A percentile compares a stretch with the other conserved stretches of the same genome.
These are phyloP conservation scores for Colletotrichum gloeosporioides DNA, from an alignment of 2,329 filamentous ascomycete species.

Conservation along the genomic window DNA sequence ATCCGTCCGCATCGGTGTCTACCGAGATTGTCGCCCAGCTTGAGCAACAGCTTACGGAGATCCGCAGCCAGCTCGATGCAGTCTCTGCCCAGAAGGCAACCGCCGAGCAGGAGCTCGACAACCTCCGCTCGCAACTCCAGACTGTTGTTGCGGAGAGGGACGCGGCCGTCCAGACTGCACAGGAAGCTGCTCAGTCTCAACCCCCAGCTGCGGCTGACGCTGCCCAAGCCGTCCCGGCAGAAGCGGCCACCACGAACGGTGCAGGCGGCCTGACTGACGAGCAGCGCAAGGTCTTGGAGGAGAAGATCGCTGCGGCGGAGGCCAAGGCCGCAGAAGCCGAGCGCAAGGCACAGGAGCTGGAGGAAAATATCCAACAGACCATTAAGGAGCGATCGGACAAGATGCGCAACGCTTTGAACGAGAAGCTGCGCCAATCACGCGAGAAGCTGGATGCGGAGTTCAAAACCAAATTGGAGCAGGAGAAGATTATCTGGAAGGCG, in stretches of 20 bases:
- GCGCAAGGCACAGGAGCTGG: slow-evolving; percentile 66
- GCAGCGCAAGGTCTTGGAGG: slow-evolving; percentile 66
- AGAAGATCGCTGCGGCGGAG: slow-evolving; percentile 61
- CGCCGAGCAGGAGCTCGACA: slow-evolving; percentile 67
- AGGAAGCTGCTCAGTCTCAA: slow-evolving; percentile 25
- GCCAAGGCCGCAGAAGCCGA: slow-evolving; percentile 69
- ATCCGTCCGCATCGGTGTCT: slow-evolving; percentile 46
- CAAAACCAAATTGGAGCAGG: slow-evolving; percentile 66
- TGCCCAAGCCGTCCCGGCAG: neutral
- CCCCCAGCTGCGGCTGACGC: neutral
- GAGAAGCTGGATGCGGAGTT: slow-evolving; percentile 49
- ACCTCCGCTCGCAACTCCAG: slow-evolving; percentile 64
- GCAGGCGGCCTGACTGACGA: slow-evolving; percentile 52
- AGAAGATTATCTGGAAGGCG: slow-evolving; percentile 66
- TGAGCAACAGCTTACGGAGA: slow-evolving; percentile 53
- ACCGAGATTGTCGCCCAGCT: slow-evolving; percentile 52
- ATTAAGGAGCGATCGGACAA: slow-evolving; percentile 71
- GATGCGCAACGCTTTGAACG: slow-evolving; percentile 72
- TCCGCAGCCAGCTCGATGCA: slow-evolving; percentile 67
- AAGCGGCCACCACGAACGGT: slow-evolving; percentile 8
- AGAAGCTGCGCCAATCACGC: slow-evolving; percentile 72
- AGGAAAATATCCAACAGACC: slow-evolving; percentile 64
- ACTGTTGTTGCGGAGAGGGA: slow-evolving; percentile 69
- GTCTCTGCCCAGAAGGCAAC: slow-evolving; percentile 71
- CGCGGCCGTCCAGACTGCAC: slow-evolving; percentile 51